Percentiles rank a stretch among this genome's conserved stretches.
Conservation (phyloP, 2,329 filamentous ascomycete species). For the Coleophoma cylindrospora region DNA sequence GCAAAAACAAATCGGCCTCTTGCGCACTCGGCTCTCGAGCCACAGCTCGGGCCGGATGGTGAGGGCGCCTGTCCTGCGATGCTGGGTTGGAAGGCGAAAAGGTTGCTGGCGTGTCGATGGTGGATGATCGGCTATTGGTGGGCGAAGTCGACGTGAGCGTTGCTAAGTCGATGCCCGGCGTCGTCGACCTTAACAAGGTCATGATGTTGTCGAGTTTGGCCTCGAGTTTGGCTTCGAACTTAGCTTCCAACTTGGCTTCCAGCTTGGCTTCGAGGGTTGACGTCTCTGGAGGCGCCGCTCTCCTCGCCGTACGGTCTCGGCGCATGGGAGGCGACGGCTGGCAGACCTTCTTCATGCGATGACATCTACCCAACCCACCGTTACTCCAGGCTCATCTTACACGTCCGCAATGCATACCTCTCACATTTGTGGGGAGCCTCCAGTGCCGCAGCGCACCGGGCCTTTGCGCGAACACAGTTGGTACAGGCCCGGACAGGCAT, state of each 20-base stretch:
- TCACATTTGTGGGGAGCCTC: neutral
- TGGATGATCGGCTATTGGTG: neutral
- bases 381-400: neutral
- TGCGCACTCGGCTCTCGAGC: neutral
- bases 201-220: neutral
- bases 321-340: slow-evolving; percentile 5
- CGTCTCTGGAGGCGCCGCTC: neutral
- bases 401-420: neutral
- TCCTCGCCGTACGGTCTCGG: neutral
- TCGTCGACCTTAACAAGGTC: neutral
- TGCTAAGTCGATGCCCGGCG: neutral
- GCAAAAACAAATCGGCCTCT: slow-evolving; percentile 2
- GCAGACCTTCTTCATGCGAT: slow-evolving; percentile 6
- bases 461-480: slow-evolving; percentile 1
- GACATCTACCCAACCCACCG: slow-evolving; percentile 1
- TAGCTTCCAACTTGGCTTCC: neutral
- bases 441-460: neutral
- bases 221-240: neutral
- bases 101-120: neutral
- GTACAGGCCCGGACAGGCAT: neutral
- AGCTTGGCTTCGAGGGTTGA: slow-evolving; percentile 3
- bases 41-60: neutral
- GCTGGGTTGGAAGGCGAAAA: neutral
- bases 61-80: neutral
- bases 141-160: neutral